phyloP scores from a whole-genome alignment of 2,329 filamentous ascomycete species.

The Monosporascus sp. region DNA sequence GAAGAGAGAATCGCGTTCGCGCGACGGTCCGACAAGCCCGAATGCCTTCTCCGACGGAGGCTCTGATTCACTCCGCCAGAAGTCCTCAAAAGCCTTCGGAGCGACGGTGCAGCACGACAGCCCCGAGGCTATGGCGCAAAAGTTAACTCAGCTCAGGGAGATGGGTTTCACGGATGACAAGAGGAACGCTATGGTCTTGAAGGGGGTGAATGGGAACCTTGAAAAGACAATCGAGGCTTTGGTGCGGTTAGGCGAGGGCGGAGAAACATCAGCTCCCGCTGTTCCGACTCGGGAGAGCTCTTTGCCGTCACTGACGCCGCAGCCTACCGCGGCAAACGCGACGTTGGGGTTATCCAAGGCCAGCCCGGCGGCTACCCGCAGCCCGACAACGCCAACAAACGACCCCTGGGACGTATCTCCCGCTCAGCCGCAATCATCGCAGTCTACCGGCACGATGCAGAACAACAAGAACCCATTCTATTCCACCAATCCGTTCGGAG shows the following conservation, averaged over 20 bases:
- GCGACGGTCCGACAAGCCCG: constrained; percentile 29
- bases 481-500: constrained; percentile 67
- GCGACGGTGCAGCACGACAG: constrained; percentile 54
- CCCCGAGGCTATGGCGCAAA: constrained; percentile 62
- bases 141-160: constrained; percentile 71
- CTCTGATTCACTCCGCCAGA: constrained; percentile 45
- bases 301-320: constrained; percentile 50
- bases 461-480: constrained; percentile 54
- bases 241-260: constrained; percentile 73
- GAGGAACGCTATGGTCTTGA: constrained; percentile 74
- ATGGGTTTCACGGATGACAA: constrained; percentile 89
- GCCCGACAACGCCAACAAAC: constrained; percentile 44
- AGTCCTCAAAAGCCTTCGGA: constrained; percentile 65
- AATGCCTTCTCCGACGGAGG: constrained; percentile 27
- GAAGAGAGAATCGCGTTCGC: constrained; percentile 43
- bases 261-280: constrained; percentile 36
- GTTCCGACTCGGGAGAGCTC: constrained; percentile 44
- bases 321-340: constrained; percentile 28
- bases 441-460: constrained; percentile 58
- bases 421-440: constrained; percentile 56
- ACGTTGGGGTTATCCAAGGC: constrained; percentile 25
- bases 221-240: constrained; percentile 83
- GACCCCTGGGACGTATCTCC: constrained; percentile 63
- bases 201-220: constrained; percentile 77
- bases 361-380: constrained; percentile 21